Base-by-base conservation (phyloP, 768 basidiomycete genomes). In the Lactarius indigo region DNA sequence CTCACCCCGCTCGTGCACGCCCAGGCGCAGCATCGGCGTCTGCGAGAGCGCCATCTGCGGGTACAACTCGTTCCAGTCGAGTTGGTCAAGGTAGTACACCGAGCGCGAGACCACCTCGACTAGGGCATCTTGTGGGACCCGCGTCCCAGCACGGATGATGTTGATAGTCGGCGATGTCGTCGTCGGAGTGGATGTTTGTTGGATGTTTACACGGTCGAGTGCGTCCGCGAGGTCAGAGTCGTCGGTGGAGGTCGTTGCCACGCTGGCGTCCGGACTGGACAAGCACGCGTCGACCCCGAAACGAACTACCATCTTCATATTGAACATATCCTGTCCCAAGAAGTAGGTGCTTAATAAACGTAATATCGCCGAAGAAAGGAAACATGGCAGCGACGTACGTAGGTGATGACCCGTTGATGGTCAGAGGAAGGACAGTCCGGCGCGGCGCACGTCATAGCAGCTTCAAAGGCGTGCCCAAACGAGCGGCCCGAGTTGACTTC, bases 11-110 rank as follows among this genome's bases (percentile, higher is more conserved):
- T 77, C 72, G 73, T 91, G 89, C 50, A 82, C 76, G 0, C 83
- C 89, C 61, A 89, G 76, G 72, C 84, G 86, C 65, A 86, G 80
- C 70, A 85, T 81, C 2, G 81, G 76, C 0, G 87, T 91, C 72
- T 87, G 86, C 7, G 90, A 89, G 63, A 92, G 81, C 73, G 83
- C 87, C 15, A 91, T 75, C 72, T 91, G 89, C 0, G 86, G 84
- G 73, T 85, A 90, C 1, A 78, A 76, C 15, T 89, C 87, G 33
- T 72, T 77, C 88, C 88, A 90, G 71, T 87, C 78, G 65, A 78
- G 78, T 5, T 54, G 37, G 1, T 74, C 70, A n/a, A 75, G 54
- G 60, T 42, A 67, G 17, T 57, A 57, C 37, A 33, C 17, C 30
- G 74, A 69, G 23, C 72, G 64, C 50, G 81, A 80, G 47, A 74